Evolutionary conservation across 1,139 yeast species (phyloP), one percentile per base, ranked within the genome.

Genomic region (Candida frijolesensis): DNA sequence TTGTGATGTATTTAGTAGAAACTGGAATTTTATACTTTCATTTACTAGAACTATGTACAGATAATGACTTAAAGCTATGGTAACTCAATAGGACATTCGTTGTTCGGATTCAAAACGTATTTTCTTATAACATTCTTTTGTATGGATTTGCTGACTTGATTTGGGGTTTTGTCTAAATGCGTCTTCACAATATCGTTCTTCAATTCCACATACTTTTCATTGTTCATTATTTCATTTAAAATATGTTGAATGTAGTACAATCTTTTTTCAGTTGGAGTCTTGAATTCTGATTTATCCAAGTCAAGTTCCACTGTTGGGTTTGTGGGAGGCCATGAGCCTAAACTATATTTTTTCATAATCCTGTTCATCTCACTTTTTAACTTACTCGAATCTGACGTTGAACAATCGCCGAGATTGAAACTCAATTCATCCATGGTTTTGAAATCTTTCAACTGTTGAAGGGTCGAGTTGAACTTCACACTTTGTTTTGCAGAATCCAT

Each of bases 271-370:
- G 61, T 32, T 35, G 48, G 55, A 7, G 37, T 27, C 4, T 27
- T 25, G 30, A 44, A 42, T 34, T 43, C 56, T 34, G 70, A 68
- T 25, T 55, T 52, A 51, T 63, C 66, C 43, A 76, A 54, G 35
- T 71, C 66, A 46, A 74, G 64, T 12, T 64, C 59, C 47, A 76
- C 59, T 19, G 74, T 62, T 9, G 79, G 78, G 52, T 76, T 74
- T 10, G 72, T 64, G 3, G 72, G 60, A 6, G 91, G 89, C 84
- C 90, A 85, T 51, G 83, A 72, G 44, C 73, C 68, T 49, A 87
- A 80, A 43, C 80, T 80, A 63, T 87, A 83, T 57, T 75, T 76
- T 44, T 61, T 59, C 57, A 77, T 77, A 56, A 86, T 77, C 47
- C 72, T 68, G 45, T 73, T 65, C 53, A 84, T 74, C 55, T 82